Evolutionary conservation across 1,284 basidiomycete species (phyloP), one percentile per base, ranked within the genome.

Genomic region (Moniliophthora roreri): DNA sequence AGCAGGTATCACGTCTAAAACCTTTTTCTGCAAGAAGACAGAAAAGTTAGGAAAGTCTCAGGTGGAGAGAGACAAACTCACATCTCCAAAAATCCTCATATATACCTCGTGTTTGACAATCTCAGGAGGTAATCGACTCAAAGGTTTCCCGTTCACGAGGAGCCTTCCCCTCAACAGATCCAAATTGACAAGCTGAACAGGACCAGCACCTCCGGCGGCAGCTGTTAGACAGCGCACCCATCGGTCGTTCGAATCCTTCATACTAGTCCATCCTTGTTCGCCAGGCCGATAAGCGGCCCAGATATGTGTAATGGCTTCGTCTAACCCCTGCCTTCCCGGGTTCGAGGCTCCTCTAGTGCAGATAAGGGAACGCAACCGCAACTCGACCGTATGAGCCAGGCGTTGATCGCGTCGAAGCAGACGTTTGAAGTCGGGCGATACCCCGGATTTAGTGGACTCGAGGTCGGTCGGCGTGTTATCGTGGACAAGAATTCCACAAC

Each of bases 341-440:
- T n/a, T 40, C 38, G 5, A 8, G n/a, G 5, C 15, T 6, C 28
- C 28, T 32, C 7, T 11, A 32, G 37, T 11, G 23, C 35, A 24
- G 11, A 46, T 28, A 38, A 50, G 54, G 26, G 20, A 28, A 11
- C 28, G 18, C 6, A 46, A 15, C 0, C 44, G 46, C 2, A 71
- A 23, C 5, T 72, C 66, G 4, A 74, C 37, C 3, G 35, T 42
- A 28, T 69, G 62, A 1, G 68, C 62, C 9, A 76, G 52, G 32
- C 63, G 59, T 15, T 58, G 53, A 55, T 67, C 61, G 10, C 63
- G 60, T 40, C 58, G 52, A 15, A 65, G 48, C n/a, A 67, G 42
- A 15, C 52, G 52, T 8, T 46, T 37, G 11, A 63, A 63, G 45
- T 66, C 62, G 9, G 50, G 55, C 9, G 23, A 40, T 5, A 40